phyloP scores from a whole-genome alignment of 148 eudicot species.

The Nepenthes gracilis region DNA sequence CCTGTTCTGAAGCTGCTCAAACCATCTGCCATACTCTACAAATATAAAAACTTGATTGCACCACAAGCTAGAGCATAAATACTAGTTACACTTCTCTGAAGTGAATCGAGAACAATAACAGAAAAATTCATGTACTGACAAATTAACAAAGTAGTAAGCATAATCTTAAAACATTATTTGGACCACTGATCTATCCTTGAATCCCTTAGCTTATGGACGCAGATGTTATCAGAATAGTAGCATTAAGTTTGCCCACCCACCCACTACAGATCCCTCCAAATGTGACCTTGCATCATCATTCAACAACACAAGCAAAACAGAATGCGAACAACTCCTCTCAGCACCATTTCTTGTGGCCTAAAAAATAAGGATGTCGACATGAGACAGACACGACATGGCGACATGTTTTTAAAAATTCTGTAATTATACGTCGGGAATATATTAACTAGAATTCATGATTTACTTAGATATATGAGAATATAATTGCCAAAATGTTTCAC shows the following conservation, averaged over 20 bases:
- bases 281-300: slow-evolving; percentile 85
- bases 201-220: not conserved
- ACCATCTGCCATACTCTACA: slow-evolving; percentile 70
- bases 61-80: no score
- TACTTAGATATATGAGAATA: no score
- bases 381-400: no score
- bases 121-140: no score
- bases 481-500: no score
- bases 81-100: no score
- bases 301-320: slow-evolving; percentile 94
- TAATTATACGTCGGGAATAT: no score
- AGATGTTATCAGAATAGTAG: not conserved
- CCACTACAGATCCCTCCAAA: not conserved
- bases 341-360: slow-evolving; percentile 51
- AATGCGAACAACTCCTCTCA: slow-evolving; percentile 96
- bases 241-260: not conserved
- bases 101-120: no score
- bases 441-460: no score
- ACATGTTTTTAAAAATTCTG: no score
- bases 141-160: no score
- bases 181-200: not conserved
- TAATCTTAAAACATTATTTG: not conserved
- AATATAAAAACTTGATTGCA: slow-evolving; percentile 1
- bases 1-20: slow-evolving; percentile 74
- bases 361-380: no score